Base-by-base conservation (phyloP, 2,329 filamentous ascomycete genomes). In the Fusarium lyarnte region DNA sequence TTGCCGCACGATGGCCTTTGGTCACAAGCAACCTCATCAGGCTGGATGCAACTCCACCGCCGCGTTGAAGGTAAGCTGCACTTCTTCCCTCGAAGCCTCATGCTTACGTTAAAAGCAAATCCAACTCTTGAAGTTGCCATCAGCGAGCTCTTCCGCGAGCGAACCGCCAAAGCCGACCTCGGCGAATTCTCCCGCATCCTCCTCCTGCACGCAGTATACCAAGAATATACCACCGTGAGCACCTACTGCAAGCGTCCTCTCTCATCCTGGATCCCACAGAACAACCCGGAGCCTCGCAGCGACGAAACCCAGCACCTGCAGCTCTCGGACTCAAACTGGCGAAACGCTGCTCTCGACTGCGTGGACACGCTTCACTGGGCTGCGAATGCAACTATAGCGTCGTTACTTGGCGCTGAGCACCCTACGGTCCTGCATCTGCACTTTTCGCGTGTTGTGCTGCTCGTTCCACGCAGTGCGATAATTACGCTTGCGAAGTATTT, bases 301-400 rank as follows among this genome's bases (percentile, higher is more conserved):
- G 46, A 69, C 5, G 52, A 63, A 0, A 29, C 25, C 0, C 23
- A 58, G 2, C n/a, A 36, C 2, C 33, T 64, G 1, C 19, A n/a
- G 1, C 53, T 55, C 6, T 47, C 59, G 0, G 46, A 65, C n/a
- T 51, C 68, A 0, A 64, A 63, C 3, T 87, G 85, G 84, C 79
- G 83, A 19, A 86, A 86, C 46, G 81, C 82, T 8, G 79, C 82
- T 21, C 83, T 84, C 45, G 85, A 86, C 58, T 84, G 81, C 45
- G 69, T 90, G 6, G 88, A 90, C 63, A 83, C 89, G 3, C 80
- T 90, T 5, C 87, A 90, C 72, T 90, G 88, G 88, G 82, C 84
- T 23, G 88, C 88, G 6, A 88, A 88, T 69, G 85, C 83, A 45
- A 83, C 82, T 1, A 84, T 87, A 35, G 85, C 85, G 8, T 83